Conservation (phyloP, 495 filamentous ascomycete species). For the Echria macrotheca region DNA sequence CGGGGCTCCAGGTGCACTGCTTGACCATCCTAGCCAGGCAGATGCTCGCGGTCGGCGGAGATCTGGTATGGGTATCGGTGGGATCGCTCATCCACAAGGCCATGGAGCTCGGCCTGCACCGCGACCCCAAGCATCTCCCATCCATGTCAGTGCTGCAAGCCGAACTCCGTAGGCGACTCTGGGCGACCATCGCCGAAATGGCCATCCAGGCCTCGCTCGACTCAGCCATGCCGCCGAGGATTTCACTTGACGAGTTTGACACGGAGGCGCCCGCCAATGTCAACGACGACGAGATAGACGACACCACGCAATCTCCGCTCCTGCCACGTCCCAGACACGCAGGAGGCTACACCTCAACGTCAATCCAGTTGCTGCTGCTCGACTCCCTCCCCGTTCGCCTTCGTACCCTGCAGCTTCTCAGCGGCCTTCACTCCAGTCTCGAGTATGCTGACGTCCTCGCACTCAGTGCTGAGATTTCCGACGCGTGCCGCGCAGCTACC, state of each 20-base stretch:
- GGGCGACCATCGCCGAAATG: conserved; percentile 59
- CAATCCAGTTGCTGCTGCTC: conserved; percentile 47
- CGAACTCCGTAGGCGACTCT: conserved; percentile 55
- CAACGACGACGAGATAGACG: conserved; percentile 52
- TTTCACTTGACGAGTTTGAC: conserved; percentile 46
- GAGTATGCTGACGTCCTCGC: conserved; percentile 25
- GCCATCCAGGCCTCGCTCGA: conserved; percentile 52
- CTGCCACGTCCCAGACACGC: conserved; percentile 21
- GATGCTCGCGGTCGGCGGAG: conserved; percentile 44
- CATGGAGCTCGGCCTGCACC: conserved; percentile 50
- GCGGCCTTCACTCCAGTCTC: conserved; percentile 13
- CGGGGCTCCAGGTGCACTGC: conserved; percentile 47
- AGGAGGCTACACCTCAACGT: conserved; percentile 49
- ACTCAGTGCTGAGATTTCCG: conserved; percentile 21
- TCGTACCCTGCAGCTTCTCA: conserved; percentile 20
- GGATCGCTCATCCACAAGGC: conserved; percentile 49
- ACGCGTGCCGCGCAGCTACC: conserved; percentile 12
- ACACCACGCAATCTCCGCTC: conserved; percentile 34
- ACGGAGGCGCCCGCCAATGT: conserved; percentile 51
- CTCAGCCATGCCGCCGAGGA: conserved; percentile 48
- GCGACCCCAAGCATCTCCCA: conserved; percentile 49
- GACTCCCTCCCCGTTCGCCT: conserved; percentile 45
- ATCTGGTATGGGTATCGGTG: conserved; percentile 51
- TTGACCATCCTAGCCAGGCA: conserved; percentile 51
- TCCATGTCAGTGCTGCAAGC: conserved; percentile 42